A percentile compares a stretch with the other conserved stretches of the same genome.
These are phyloP conservation scores for Houttuynia cordata DNA, from an alignment of 164 flowering plant species.

Conservation along the genomic window DNA sequence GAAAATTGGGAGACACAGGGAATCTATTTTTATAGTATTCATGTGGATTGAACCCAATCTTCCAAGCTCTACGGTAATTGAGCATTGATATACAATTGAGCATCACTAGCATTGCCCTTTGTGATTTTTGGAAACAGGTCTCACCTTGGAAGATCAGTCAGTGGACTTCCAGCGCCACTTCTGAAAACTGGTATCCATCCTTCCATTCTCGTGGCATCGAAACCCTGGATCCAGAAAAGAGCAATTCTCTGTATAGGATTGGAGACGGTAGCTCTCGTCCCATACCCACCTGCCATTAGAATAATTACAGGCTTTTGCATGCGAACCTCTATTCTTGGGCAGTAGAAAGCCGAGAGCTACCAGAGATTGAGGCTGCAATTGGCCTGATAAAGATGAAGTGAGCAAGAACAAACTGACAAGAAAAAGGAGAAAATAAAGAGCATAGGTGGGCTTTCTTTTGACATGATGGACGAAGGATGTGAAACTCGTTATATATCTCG, in stretches of 20 bases:
- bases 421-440: neutral
- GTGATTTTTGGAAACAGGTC: too few relatives aligned
- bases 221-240: conserved; percentile 60
- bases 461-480: neutral
- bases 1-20: neutral
- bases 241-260: conserved; percentile 13
- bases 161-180: conserved; percentile 72
- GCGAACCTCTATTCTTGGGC: neutral
- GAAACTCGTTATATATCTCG: neutral
- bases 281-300: neutral
- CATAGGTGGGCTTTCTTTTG: neutral
- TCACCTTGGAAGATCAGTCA: conserved; percentile 56
- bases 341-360: neutral
- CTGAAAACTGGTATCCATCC: conserved; percentile 34
- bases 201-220: conserved; percentile 42
- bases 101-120: neutral
- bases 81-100: too few relatives aligned
- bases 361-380: neutral
- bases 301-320: neutral
- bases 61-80: too few relatives aligned
- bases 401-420: neutral
- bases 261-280: neutral
- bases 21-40: too few relatives aligned
- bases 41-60: too few relatives aligned
- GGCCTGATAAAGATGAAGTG: neutral